A percentile compares a stretch with the other conserved stretches of the same genome.
These are phyloP conservation scores for Geotrichum carabidarum DNA, from an alignment of 1,139 yeast species.

Conservation along the genomic window DNA sequence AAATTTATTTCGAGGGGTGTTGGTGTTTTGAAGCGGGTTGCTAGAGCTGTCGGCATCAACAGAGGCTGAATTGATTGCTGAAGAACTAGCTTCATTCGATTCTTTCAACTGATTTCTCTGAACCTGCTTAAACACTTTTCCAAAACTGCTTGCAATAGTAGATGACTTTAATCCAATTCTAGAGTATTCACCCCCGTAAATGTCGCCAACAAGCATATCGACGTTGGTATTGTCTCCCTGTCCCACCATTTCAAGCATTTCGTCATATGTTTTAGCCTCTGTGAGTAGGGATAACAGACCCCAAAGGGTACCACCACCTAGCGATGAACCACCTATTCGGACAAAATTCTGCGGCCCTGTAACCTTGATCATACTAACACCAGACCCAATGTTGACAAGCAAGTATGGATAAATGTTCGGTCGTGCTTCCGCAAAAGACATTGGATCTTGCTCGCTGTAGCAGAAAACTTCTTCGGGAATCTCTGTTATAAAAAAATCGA, in stretches of 20 bases:
- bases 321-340: constrained; percentile 91
- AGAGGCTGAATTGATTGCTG: neutral
- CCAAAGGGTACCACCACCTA: constrained; percentile 99
- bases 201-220: constrained; percentile 93
- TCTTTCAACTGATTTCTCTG: constrained; percentile 25
- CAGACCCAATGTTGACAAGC: constrained; percentile 94
- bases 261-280: constrained; percentile 83
- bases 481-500: constrained; percentile 85
- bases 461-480: constrained; percentile 87
- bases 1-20: constrained; percentile 6
- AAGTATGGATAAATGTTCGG: constrained; percentile 43
- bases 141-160: constrained; percentile 91
- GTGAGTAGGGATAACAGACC: constrained; percentile 84
- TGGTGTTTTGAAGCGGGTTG: neutral
- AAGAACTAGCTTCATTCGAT: neutral
- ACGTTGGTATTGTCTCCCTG: constrained; percentile 86
- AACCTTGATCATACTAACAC: constrained; percentile 92
- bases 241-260: constrained; percentile 89
- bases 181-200: constrained; percentile 83
- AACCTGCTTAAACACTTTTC: constrained; percentile 82
- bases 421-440: constrained; percentile 40
- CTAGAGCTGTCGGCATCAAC: neutral
- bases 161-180: constrained; percentile 85
- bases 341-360: constrained; percentile 73
- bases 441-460: constrained; percentile 50